Evolutionary conservation across 441 rosid genomes (phyloP).

Genomic region (Erodium chrysanthum): DNA sequence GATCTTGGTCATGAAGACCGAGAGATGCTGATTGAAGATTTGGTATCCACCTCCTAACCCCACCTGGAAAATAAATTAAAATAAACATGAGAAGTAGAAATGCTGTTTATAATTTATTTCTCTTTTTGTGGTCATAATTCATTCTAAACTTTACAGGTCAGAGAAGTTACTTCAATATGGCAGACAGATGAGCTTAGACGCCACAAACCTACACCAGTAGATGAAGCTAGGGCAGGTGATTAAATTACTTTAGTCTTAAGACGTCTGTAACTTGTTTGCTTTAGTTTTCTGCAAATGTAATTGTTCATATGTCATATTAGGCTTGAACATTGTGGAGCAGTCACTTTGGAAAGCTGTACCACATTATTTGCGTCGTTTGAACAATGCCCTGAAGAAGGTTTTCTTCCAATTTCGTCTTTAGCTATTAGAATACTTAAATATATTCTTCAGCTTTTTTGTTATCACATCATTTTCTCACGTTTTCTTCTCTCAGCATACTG

Average conservation of each 20-base stretch:
- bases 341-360: conserved; percentile 95
- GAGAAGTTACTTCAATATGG: conserved; percentile 91
- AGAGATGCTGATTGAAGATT: conserved; percentile 85
- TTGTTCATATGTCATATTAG: conserved; percentile 23
- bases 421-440: neutral
- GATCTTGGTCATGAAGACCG: conserved; percentile 91
- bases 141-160: conserved; percentile 42
- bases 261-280: neutral
- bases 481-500: conserved; percentile 48
- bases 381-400: conserved; percentile 87
- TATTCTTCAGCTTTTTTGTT: neutral
- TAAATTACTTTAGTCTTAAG: neutral
- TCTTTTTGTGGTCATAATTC: conserved; percentile 7
- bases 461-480: conserved; percentile 12
- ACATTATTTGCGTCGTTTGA: conserved; percentile 90
- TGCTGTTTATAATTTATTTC: neutral
- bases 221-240: conserved; percentile 88
- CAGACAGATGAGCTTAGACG: conserved; percentile 98
- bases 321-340: conserved; percentile 92
- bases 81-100: neutral
- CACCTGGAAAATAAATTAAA: neutral
- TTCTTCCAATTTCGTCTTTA: neutral
- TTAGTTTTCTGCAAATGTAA: neutral
- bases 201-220: conserved; percentile 88
- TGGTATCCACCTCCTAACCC: conserved; percentile 34